Conservation (phyloP, 192 early-diverging fungal species). For the Linnemannia schmuckeri region DNA sequence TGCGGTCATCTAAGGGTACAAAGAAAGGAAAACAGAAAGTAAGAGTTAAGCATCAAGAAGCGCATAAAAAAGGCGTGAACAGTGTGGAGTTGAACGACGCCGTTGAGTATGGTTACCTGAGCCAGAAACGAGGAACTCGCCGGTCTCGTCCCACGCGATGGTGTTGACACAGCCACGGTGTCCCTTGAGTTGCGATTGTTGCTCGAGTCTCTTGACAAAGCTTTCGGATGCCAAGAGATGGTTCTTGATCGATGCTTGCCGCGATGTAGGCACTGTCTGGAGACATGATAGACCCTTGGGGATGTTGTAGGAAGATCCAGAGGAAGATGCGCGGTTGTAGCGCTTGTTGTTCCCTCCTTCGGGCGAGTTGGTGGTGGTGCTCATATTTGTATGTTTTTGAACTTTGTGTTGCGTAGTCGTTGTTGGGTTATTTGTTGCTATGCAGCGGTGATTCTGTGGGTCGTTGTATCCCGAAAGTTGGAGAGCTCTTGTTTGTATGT, state of each 20-base stretch:
- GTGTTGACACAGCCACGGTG: slow-evolving; percentile 72
- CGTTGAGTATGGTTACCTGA: slow-evolving; percentile 53
- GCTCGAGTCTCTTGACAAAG: slow-evolving; percentile 54
- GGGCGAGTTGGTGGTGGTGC: neutral
- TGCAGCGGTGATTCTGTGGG: neutral
- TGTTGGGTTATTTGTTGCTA: neutral
- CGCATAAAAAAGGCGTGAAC: neutral
- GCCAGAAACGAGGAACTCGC: slow-evolving; percentile 58
- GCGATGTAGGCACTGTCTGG: slow-evolving; percentile 10
- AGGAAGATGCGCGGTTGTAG: neutral
- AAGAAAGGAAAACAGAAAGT: neutral
- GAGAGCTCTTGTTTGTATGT: too few relatives aligned
- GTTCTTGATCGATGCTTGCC: slow-evolving; percentile 21
- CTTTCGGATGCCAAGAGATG: slow-evolving; percentile 24
- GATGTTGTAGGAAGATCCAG: neutral
- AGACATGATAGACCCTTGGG: slow-evolving; percentile 5
- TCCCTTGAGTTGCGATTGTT: slow-evolving; percentile 50
- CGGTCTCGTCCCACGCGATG: slow-evolving; percentile 60
- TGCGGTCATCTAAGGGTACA: slow-evolving; percentile 55
- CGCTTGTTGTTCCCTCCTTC: neutral
- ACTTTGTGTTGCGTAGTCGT: neutral
- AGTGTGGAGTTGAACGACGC: neutral
- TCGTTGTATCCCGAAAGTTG: neutral
- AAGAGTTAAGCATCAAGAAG: neutral
- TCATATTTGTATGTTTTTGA: neutral